Evolutionary conservation across 371 early-diverging fungal species (phyloP), one percentile per base, ranked within the genome.

Genomic region (Syncephalastrum monosporum): DNA sequence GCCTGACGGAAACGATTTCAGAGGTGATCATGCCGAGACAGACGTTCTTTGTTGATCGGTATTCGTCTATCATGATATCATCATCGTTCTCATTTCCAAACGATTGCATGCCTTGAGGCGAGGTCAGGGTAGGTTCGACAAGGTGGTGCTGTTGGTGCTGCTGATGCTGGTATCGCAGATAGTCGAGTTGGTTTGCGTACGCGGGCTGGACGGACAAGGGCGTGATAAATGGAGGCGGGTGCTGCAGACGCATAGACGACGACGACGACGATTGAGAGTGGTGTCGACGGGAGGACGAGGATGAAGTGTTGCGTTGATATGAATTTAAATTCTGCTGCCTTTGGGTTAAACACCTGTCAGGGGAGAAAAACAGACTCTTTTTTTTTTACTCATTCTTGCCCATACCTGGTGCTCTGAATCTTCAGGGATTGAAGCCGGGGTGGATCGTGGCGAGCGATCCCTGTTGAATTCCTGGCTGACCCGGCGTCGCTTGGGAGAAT

Each of bases 11-110:
- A 12, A 79, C 75, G 16, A 79, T 68, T 45, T 79, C 79, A 0
- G 79, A 66, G 21, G 60, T 67, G 4, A 79, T 49, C 74, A 79
- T 73, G 5, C 79, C 79, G 8, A 79, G 47, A 53, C 79, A 79
- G 0, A 75, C 44, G 42, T 73, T 64, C 10, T 48, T 47, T 7
- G 63, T 68, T 21, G 60, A 59, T 59, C 58, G 50, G 54, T 65
- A 64, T 46, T 69, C 65, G 41, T 67, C 72, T 12, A 71, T 19
- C 6, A 65, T 60, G 29, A 65, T 15, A 24, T 65, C 65, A 25
- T 54, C 57, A 43, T 61, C 62, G 24, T 50, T 56, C 3, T 59
- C 60, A 16, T 59, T 3, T 29, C 10, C 19, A 24, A n/a, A 2
- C 21, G 33, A 2, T 15, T 15, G n/a, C 12, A 16, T 13, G 2